Conservation (phyloP, 805 yeast genomes). For the Kuraishia capsulata region DNA sequence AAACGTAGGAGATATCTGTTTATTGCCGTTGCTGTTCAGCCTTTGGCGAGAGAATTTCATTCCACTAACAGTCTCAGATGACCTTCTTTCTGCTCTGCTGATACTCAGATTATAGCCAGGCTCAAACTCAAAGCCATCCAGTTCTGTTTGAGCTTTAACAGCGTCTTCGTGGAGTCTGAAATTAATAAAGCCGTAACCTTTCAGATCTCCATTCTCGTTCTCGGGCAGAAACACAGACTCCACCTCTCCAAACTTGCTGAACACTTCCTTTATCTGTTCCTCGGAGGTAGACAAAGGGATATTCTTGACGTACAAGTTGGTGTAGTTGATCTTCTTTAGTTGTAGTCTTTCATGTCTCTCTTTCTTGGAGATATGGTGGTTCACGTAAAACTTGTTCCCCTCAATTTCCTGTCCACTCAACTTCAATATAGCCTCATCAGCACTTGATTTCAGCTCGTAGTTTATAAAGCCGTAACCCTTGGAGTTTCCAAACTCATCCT, state of each 20-base stretch:
- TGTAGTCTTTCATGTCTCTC: constrained; percentile 45
- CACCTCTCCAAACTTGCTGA: constrained; percentile 37
- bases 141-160: constrained; percentile 34
- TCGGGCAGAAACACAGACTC: constrained; percentile 46
- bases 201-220: constrained; percentile 15
- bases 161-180: constrained; percentile 40
- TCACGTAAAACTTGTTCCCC: constrained; percentile 37
- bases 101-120: constrained; percentile 21
- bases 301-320: constrained; percentile 45
- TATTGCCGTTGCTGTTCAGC: background rate
- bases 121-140: constrained; percentile 33
- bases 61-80: background rate
- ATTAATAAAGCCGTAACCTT: constrained; percentile 47
- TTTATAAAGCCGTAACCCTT: constrained; percentile 64
- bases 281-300: constrained; percentile 30
- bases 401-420: constrained; percentile 16
- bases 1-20: background rate
- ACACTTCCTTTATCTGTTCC: constrained; percentile 29
- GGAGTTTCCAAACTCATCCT: constrained; percentile 33
- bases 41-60: constrained; percentile 13
- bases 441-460: constrained; percentile 45
- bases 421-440: constrained; percentile 49
- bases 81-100: constrained; percentile 34
- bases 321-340: constrained; percentile 35
- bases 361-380: constrained; percentile 56